Evolutionary conservation across 2,329 filamentous ascomycete genomes (phyloP), one percentile per base, ranked within the genome.

Genomic region (Fusarium verrucosum): DNA sequence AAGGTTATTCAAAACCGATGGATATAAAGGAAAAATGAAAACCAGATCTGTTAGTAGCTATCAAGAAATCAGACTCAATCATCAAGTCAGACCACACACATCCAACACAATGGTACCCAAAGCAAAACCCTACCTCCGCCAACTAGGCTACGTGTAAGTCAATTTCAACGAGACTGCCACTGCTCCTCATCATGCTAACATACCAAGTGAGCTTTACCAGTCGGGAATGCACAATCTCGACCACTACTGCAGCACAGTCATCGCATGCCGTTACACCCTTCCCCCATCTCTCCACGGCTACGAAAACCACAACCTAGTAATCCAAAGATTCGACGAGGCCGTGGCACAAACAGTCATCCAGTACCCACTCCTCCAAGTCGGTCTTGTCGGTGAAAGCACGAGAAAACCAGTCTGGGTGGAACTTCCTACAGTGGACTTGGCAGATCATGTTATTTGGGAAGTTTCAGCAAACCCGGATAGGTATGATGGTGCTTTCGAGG

Each of bases 361-460:
- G 3, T 59, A 26, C 2, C 56, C 54, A 1, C 19, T 53, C 0
- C 32, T 59, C 0, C 56, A 59, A 13, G 56, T 53, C 2, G 56
- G 56, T 0, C 45, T 59, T 0, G 14, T 59, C 0, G 38, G 55
- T 0, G 54, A 59, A 11, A 26, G 45, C 1, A 35, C 54, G 1
- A 59, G 23, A 14, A 59, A 35, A 14, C 54, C 54, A 1, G 54
- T 14, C 2, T 59, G 54, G 45, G 55, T 59, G 2, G 14, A 26
- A 0, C 45, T 59, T 4, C 13, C 30, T 1, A 36, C 38, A 0
- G 19, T 59, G 7, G 33, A 59, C 7, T 28, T 59, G 14, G 23
- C 54, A 8, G 38, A 59, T 3, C 56, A 59, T 14, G 38, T 59
- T 3, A 22, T 16, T 3, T 59, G 56, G 56, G 32, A 53, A 16